Conservation (phyloP, 2,329 filamentous ascomycete genomes). For the Cercospora sojina region DNA sequence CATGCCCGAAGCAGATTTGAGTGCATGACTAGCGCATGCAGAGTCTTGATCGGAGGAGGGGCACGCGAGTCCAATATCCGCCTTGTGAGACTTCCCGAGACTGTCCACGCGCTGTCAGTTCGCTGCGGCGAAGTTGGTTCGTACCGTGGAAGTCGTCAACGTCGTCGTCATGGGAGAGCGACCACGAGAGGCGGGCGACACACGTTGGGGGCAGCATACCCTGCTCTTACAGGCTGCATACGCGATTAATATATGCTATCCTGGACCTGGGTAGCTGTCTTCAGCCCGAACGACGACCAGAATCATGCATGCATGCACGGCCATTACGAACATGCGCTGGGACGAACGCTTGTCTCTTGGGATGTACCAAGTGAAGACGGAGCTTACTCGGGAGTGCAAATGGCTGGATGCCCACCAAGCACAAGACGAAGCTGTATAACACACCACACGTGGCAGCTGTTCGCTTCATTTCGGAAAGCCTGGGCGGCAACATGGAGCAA, state of each 20-base stretch:
- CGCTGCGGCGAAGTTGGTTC: background rate
- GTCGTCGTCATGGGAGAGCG: background rate
- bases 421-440: background rate
- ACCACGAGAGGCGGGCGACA: background rate
- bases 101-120: background rate
- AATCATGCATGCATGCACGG: background rate
- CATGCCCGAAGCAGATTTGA: background rate
- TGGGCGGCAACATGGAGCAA: background rate
- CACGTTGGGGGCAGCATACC: background rate
- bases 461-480: background rate
- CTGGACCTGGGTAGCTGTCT: background rate
- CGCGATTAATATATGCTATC: background rate
- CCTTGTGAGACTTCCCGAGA: background rate
- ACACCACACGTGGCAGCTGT: background rate
- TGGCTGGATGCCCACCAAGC: background rate
- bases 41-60: background rate
- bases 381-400: background rate
- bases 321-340: background rate
- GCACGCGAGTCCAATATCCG: background rate
- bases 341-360: background rate
- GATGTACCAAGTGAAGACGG: background rate
- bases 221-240: background rate
- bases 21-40: slow-evolving; percentile 5
- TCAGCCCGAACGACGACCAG: background rate
- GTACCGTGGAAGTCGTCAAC: background rate